phyloP scores from a whole-genome alignment of 177 flowering plant genomes.

The Vitis hybrid region DNA sequence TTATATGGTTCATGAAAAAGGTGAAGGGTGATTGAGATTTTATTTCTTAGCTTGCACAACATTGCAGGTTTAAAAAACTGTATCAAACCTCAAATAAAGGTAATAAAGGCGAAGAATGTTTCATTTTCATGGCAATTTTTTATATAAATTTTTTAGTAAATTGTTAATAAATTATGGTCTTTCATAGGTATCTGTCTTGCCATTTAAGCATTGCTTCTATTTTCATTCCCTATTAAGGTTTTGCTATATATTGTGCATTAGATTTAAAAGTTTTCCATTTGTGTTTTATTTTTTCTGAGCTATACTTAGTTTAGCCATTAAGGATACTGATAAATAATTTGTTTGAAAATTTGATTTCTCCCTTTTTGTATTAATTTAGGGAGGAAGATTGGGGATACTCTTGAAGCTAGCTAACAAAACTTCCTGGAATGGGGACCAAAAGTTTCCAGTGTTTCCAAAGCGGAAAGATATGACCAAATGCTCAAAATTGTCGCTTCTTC shows the following conservation, averaged over 20 bases:
- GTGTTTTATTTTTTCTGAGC: background rate
- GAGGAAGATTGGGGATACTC: background rate
- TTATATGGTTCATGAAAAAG: too few relatives aligned
- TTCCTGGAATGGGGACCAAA: background rate
- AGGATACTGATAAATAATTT: background rate
- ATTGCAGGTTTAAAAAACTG: too few relatives aligned
- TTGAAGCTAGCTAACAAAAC: background rate
- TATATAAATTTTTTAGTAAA: too few relatives aligned
- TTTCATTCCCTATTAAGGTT: background rate
- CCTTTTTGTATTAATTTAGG: background rate
- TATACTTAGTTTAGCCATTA: background rate
- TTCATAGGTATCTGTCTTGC: too few relatives aligned
- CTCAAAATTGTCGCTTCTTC: background rate
- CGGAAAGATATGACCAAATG: background rate
- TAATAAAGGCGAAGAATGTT: too few relatives aligned
- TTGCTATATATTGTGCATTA: background rate
- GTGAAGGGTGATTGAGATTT: too few relatives aligned
- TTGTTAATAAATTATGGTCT: too few relatives aligned
- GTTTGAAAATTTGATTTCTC: background rate
- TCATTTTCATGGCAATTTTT: too few relatives aligned
- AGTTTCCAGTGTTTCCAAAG: background rate
- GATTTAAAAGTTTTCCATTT: background rate
- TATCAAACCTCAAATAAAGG: too few relatives aligned
- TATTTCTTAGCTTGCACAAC: too few relatives aligned
- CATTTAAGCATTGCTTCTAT: too few relatives aligned